These are phyloP conservation scores for Zarea fungicola DNA, from an alignment of 2,329 filamentous ascomycete species.

Conservation along the genomic window DNA sequence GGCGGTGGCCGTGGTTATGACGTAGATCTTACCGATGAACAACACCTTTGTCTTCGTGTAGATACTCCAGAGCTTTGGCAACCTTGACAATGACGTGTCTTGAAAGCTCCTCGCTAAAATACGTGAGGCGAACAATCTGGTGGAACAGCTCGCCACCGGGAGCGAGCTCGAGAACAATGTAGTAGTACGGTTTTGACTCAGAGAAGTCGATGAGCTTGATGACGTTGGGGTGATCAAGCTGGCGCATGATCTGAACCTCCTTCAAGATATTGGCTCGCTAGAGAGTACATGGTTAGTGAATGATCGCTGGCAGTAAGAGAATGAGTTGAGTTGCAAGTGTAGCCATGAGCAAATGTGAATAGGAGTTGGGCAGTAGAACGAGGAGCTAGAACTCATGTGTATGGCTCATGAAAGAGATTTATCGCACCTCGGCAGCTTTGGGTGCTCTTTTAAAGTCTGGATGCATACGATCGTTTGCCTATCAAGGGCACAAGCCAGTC, in stretches of 20 bases:
- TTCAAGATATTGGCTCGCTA: conserved; percentile 97
- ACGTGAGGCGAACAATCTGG: conserved; percentile 95
- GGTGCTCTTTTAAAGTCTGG: conserved; percentile 93
- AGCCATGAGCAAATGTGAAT: background rate
- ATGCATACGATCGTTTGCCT: conserved; percentile 91
- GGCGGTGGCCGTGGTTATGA: conserved; percentile 17
- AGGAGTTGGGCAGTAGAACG: background rate
- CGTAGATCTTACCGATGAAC: conserved; percentile 76
- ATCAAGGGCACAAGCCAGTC: conserved; percentile 38
- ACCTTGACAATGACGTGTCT: conserved; percentile 93
- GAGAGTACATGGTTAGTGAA: conserved; percentile 7
- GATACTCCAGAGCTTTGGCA: conserved; percentile 85
- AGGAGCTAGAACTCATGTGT: conserved; percentile 2
- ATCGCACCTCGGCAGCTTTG: conserved; percentile 94
- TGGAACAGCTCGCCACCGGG: conserved; percentile 96
- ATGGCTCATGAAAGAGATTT: conserved; percentile 33
- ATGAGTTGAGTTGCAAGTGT: background rate
- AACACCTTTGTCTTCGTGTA: conserved; percentile 91
- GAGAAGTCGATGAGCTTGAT: conserved; percentile 90
- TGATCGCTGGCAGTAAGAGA: background rate
- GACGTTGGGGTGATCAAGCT: conserved; percentile 93
- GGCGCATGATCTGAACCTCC: conserved; percentile 98
- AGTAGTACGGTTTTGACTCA: conserved; percentile 93
- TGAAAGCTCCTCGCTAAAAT: conserved; percentile 94
- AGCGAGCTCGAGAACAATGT: conserved; percentile 91